Base-by-base conservation (phyloP, 1,284 basidiomycete species). In the Apiotrichum gamsii region DNA sequence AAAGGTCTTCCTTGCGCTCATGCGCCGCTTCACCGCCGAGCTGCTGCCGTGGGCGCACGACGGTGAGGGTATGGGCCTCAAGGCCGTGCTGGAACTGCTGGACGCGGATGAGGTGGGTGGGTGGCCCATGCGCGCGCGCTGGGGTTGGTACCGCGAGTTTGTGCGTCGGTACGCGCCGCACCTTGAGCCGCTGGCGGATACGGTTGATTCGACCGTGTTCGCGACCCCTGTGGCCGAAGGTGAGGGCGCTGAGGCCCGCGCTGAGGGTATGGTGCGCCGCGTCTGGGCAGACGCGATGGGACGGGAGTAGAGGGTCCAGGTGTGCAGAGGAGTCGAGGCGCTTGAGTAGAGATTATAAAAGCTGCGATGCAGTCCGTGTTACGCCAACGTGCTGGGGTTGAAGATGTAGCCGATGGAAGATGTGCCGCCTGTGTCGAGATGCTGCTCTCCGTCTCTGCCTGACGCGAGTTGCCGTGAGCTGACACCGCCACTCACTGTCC, bases 81-180 rank as follows among this genome's bases (percentile, higher is more conserved):
- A 62, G 43, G 51, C 56, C 9, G 64, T 67, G 2, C 53, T 69
- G 35, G 58, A 56, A 23, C 54, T 69, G 5, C 42, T 64, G 8
- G 65, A 67, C 32, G 56, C 55, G 19, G 66, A 62, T 11, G 62
- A 63, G 49, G 56, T 61, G 10, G 64, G 60, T 23, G 56, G 52
- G 19, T 72, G 69, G 69, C 51, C 59, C 19, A 58, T 62, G 13
- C 48, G 67, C 43, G 64, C 64, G 5, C 58, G 59, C 19, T 62
- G 51, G 36, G 70, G 68, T 0, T 73, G 69, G 67, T 72, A 58
- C 49, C 61, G 62, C 40, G 64, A 73, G 51, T 71, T 68, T 56
- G 58, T 70, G 36, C 52, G 71, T 43, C 45, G 59, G 18, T 68
- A 64, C 40, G 51, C 52, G 9, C 23, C 39, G 8, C 63, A 64